Evolutionary conservation across 495 filamentous ascomycete genomes (phyloP).

Genomic region (Aspergillus kassunensis): DNA sequence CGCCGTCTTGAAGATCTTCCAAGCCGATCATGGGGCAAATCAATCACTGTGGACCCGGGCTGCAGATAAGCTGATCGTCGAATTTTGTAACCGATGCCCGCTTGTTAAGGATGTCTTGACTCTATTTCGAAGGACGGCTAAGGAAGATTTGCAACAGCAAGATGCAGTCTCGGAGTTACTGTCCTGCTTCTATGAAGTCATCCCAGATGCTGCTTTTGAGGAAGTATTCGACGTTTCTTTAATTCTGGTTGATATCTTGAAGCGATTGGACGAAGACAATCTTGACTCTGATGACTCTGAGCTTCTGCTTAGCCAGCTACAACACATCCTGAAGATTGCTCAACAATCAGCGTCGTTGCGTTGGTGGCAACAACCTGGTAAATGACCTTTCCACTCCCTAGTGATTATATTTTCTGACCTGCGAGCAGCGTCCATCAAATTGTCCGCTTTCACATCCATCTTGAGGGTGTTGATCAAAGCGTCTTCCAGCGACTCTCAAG

Average conservation of each 20-base stretch:
- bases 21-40: conserved; percentile 31
- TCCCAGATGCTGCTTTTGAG: conserved; percentile 73
- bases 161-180: conserved; percentile 74
- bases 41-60: conserved; percentile 63
- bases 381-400: neutral
- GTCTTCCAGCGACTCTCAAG: conserved; percentile 30
- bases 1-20: conserved; percentile 43
- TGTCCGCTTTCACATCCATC: conserved; percentile 45
- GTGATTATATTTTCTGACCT: neutral
- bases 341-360: conserved; percentile 72
- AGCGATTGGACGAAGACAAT: conserved; percentile 41
- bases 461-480: conserved; percentile 38
- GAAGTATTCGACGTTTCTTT: conserved; percentile 83
- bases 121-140: conserved; percentile 59
- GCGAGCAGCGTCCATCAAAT: conserved; percentile 37
- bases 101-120: conserved; percentile 70
- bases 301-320: conserved; percentile 62
- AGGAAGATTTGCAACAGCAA: conserved; percentile 67
- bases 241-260: conserved; percentile 62
- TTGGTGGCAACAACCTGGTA: conserved; percentile 71
- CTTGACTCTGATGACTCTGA: conserved; percentile 38
- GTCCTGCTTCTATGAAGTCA: conserved; percentile 71
- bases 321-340: conserved; percentile 73
- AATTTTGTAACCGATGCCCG: conserved; percentile 77
- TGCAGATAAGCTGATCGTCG: conserved; percentile 57